These are phyloP conservation scores for Cyberlindnera euphorbiiphila DNA, from an alignment of 805 yeast species.

Conservation along the genomic window DNA sequence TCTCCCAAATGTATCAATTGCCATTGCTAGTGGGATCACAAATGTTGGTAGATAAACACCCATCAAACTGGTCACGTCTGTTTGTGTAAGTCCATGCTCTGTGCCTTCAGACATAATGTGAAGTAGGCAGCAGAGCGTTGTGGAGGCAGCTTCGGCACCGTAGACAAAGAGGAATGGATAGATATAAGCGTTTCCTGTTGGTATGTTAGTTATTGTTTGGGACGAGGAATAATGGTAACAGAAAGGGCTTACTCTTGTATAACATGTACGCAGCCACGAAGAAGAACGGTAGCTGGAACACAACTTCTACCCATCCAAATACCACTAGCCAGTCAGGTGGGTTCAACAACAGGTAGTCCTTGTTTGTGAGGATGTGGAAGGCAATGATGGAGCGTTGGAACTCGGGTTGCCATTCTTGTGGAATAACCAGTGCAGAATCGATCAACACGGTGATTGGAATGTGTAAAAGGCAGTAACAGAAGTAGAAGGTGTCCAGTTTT, in stretches of 20 bases:
- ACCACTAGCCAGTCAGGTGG: constrained; percentile 70
- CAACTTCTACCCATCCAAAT: constrained; percentile 69
- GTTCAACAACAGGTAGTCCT: constrained; percentile 61
- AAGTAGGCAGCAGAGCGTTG: constrained; percentile 72
- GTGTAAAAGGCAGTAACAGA: constrained; percentile 56
- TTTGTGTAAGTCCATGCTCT: constrained; percentile 28
- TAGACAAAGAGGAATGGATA: constrained; percentile 53
- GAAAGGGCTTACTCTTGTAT: constrained; percentile 29
- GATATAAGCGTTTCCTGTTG: constrained; percentile 23
- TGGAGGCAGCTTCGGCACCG: constrained; percentile 78
- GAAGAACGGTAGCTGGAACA: constrained; percentile 80
- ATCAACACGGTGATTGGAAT: constrained; percentile 71
- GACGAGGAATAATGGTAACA: background rate
- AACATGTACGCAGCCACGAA: constrained; percentile 38
- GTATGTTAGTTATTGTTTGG: constrained; percentile 7
- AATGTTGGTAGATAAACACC: constrained; percentile 68
- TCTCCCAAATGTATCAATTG: constrained; percentile 24
- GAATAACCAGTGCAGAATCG: constrained; percentile 71
- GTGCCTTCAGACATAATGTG: constrained; percentile 39
- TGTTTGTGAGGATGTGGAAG: constrained; percentile 60
- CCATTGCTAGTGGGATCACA: constrained; percentile 56
- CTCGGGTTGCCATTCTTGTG: constrained; percentile 41
- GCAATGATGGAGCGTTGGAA: constrained; percentile 48
- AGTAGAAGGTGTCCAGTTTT: constrained; percentile 41
- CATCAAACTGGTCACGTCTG: constrained; percentile 41